Base-by-base conservation (phyloP, 805 yeast species). In the Candida ficus region DNA sequence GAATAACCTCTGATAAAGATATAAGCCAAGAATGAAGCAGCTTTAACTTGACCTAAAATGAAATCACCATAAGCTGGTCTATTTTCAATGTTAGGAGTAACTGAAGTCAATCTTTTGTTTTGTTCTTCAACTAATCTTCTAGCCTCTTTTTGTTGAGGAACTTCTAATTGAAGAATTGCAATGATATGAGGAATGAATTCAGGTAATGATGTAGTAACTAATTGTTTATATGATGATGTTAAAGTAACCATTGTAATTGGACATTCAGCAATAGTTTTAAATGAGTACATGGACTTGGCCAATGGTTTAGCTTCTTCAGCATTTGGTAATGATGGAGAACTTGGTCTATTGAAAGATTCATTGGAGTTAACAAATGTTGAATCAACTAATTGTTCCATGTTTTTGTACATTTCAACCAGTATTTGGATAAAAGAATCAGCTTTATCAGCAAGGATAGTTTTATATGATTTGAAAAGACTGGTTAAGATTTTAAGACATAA, bases 211-310 rank as follows among this genome's bases (percentile, higher is more conserved):
- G 83, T 66, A 35, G 76, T 75, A 1, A 84, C 85, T 38, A 88
- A 63, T 27, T 77, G 78, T 57, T 89, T 87, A 64, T 90, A 89
- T 0, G 95, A 80, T 1, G 96, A 85, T 53, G 87, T 88, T 38
- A 95, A 68, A 7, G 96, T 79, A 4, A 93, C 99, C 81, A 93
- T 84, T 4, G 96, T 89, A 29, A 93, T 91, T 9, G 99, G 99
- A 58, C 98, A 90, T 60, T 93, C 99, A 0, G 96, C 86, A 44
- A 93, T 72, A 12, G 91, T 87, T 58, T 89, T 90, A 71, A 93
- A 91, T 1, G 97, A 89, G 48, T 61, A 71, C 74, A 86, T 75
- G 5, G 96, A 83, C 46, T 73, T 75, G 33, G 73, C 73, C 39
- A 89, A 67, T 3, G 73, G 66, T 43, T 78, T 79, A 7, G 75